phyloP scores from a whole-genome alignment of 805 yeast species.

The Candida ficus region DNA sequence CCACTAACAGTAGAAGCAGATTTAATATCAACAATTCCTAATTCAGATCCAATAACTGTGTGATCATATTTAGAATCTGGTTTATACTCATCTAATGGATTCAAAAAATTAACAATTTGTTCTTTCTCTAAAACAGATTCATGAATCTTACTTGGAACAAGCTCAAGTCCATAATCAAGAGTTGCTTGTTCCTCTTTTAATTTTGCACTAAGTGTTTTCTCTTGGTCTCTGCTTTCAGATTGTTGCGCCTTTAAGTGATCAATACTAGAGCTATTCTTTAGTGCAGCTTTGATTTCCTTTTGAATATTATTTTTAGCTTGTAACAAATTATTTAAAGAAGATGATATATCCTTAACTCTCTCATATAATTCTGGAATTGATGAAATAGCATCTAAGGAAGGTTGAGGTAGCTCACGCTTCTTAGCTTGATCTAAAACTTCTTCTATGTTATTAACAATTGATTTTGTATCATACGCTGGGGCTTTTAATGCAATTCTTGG shows the following conservation, averaged over 20 bases:
- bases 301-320: conserved; percentile 25
- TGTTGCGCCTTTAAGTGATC: conserved; percentile 13
- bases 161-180: conserved; percentile 37
- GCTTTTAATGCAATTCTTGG: conserved; percentile 20
- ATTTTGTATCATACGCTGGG: conserved; percentile 32
- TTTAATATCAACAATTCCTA: conserved; percentile 63
- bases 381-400: conserved; percentile 22
- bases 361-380: conserved; percentile 26
- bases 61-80: conserved; percentile 46
- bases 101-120: conserved; percentile 47
- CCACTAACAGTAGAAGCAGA: conserved; percentile 77
- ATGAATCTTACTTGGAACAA: conserved; percentile 61
- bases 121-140: conserved; percentile 38
- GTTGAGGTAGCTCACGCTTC: conserved; percentile 26
- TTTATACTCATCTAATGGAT: conserved; percentile 29
- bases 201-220: conserved; percentile 15
- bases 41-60: conserved; percentile 59
- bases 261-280: conserved; percentile 15
- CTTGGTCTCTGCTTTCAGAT: conserved; percentile 14
- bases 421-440: conserved; percentile 26
- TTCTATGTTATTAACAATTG: conserved; percentile 25
- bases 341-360: conserved; percentile 16
- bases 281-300: conserved; percentile 22
- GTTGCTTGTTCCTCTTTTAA: conserved; percentile 29
- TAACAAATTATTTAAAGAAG: conserved; percentile 26